Percentiles rank a stretch among this genome's conserved stretches.
Evolutionary conservation across 176 grass and related monocot genomes (phyloP).

Genomic region (Alopecurus myosuroides): DNA sequence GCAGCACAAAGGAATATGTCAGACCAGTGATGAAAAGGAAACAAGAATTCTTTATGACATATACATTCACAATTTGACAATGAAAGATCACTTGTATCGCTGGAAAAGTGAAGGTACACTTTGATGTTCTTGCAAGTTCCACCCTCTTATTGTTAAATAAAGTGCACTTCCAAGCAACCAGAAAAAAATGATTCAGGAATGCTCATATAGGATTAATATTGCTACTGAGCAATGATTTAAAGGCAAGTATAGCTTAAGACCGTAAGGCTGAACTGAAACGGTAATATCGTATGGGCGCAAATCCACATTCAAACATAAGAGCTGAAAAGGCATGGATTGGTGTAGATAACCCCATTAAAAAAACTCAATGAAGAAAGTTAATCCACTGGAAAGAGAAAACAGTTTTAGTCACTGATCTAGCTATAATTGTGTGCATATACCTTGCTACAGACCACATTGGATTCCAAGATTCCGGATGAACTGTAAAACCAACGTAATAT

Average conservation of each 20-base stretch:
- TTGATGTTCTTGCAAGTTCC: background rate
- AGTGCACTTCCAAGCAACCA: conserved; percentile 1
- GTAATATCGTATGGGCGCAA: background rate
- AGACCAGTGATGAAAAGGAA: conserved; percentile 6
- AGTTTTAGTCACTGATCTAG: conserved; percentile 10
- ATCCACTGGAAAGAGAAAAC: background rate
- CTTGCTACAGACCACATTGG: conserved; percentile 99
- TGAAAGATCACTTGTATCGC: background rate
- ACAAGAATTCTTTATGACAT: background rate
- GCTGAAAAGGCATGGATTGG: background rate
- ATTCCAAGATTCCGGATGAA: conserved; percentile 99
- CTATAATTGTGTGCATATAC: conserved; percentile 35
- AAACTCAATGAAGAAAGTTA: background rate
- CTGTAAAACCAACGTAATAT: conserved; percentile 41
- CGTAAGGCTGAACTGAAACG: background rate
- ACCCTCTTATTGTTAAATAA: background rate
- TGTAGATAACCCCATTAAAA: background rate
- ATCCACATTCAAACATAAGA: background rate
- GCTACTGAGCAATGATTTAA: background rate
- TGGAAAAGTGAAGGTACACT: background rate
- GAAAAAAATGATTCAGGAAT: background rate
- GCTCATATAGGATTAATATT: background rate
- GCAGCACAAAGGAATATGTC: conserved; percentile 43
- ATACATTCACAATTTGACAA: background rate
- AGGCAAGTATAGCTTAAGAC: background rate